phyloP scores from a whole-genome alignment of 2,329 filamentous ascomycete genomes.

The Alternaria metachromatica region DNA sequence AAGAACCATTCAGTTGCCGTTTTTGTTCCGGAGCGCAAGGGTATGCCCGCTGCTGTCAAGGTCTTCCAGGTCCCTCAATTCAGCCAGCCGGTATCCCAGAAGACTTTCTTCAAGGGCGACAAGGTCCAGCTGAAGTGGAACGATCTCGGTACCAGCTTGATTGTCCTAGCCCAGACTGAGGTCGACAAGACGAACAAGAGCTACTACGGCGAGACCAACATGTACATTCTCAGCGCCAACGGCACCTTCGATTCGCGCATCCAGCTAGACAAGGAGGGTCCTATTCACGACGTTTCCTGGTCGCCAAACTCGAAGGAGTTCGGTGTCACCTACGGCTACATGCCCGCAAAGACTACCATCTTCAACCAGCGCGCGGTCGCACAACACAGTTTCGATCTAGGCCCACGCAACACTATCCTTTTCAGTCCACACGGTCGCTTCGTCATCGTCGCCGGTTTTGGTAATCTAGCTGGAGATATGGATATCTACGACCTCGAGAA shows the following conservation, averaged over 20 bases:
- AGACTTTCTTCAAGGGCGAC: slow-evolving; percentile 99
- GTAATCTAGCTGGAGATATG: slow-evolving; percentile 96
- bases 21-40: slow-evolving; percentile 95
- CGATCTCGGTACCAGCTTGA: slow-evolving; percentile 83
- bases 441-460: slow-evolving; percentile 92
- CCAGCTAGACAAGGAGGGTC: slow-evolving; percentile 92
- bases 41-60: slow-evolving; percentile 91
- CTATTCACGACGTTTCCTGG: slow-evolving; percentile 98
- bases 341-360: slow-evolving; percentile 98
- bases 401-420: slow-evolving; percentile 89
- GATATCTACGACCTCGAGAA: slow-evolving; percentile 97
- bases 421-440: slow-evolving; percentile 96
- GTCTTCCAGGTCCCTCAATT: slow-evolving; percentile 94
- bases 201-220: slow-evolving; percentile 97
- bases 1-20: slow-evolving; percentile 91
- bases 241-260: slow-evolving; percentile 93
- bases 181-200: slow-evolving; percentile 99
- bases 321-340: slow-evolving; percentile 95
- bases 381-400: slow-evolving; percentile 84
- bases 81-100: slow-evolving; percentile 82
- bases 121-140: slow-evolving; percentile 99
- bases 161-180: slow-evolving; percentile 96
- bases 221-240: slow-evolving; percentile 92
- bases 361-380: slow-evolving; percentile 89
- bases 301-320: slow-evolving; percentile 98